Evolutionary conservation across 345 rosid genomes (phyloP).

Genomic region (Iberis pinnata): DNA sequence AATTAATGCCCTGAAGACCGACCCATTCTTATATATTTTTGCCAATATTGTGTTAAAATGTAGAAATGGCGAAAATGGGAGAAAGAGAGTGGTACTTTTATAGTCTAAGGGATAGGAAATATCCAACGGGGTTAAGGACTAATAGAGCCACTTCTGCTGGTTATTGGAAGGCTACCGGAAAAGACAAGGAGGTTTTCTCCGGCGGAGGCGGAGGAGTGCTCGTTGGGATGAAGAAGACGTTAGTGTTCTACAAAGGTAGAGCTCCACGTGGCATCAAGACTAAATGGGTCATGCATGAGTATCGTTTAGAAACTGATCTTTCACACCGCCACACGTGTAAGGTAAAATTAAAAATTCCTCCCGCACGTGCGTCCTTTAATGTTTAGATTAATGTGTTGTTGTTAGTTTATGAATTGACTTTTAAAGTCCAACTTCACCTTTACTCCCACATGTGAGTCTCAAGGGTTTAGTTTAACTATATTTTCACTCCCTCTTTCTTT

Average conservation of each 20-base stretch:
- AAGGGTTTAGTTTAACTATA: too few relatives aligned
- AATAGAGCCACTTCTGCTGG: slow-evolving; percentile 87
- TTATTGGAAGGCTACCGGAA: slow-evolving; percentile 93
- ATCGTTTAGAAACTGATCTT: slow-evolving; percentile 72
- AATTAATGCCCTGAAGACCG: too few relatives aligned
- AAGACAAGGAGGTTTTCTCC: slow-evolving; percentile 63
- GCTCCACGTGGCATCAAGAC: slow-evolving; percentile 91
- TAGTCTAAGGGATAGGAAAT: slow-evolving; percentile 82
- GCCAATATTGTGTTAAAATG: background rate
- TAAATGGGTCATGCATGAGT: slow-evolving; percentile 96
- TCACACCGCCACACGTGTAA: slow-evolving; percentile 73
- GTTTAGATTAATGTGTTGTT: slow-evolving; percentile 6
- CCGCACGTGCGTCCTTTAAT: slow-evolving; percentile 7
- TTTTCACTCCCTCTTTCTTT: too few relatives aligned
- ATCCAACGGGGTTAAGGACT: slow-evolving; percentile 82
- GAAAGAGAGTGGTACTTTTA: slow-evolving; percentile 89
- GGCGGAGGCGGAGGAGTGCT: slow-evolving; percentile 38
- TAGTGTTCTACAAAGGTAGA: slow-evolving; percentile 79
- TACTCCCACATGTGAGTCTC: too few relatives aligned
- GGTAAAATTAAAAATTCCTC: slow-evolving; percentile 37
- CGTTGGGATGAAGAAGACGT: slow-evolving; percentile 88
- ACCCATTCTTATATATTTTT: background rate
- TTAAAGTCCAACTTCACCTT: too few relatives aligned
- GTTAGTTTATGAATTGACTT: slow-evolving; percentile 23
- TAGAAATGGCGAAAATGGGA: slow-evolving; percentile 86